Conservation (phyloP, 345 rosid genomes). For the Boechera retrofracta region DNA sequence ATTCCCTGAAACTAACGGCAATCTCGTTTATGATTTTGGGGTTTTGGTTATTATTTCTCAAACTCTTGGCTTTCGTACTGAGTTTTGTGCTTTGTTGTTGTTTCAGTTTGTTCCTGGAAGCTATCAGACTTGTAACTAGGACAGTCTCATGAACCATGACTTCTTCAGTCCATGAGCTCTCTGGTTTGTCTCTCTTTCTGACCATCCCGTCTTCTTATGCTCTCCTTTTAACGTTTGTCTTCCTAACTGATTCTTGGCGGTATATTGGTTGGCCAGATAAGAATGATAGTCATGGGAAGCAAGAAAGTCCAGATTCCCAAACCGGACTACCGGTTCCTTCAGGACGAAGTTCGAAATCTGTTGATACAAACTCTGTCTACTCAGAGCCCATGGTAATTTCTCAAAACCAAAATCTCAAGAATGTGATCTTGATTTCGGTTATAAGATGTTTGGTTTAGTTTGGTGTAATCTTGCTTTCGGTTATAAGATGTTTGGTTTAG, state of each 20-base stretch:
- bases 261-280: slow-evolving; percentile 51
- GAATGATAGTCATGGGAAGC: slow-evolving; percentile 70
- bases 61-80: slow-evolving; percentile 1
- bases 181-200: slow-evolving; percentile 38
- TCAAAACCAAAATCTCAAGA: neutral
- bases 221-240: neutral
- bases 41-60: neutral
- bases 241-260: neutral
- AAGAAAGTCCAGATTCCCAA: slow-evolving; percentile 58
- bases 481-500: slow-evolving; percentile 6
- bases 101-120: slow-evolving; percentile 21
- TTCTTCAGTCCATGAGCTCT: slow-evolving; percentile 48
- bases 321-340: slow-evolving; percentile 55
- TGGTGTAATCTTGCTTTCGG: neutral
- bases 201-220: neutral
- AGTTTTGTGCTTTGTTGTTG: slow-evolving; percentile 31
- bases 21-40: slow-evolving; percentile 15
- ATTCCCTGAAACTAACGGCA: neutral
- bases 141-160: slow-evolving; percentile 44
- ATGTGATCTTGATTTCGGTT: neutral
- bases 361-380: slow-evolving; percentile 57
- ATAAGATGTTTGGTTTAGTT: neutral
- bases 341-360: slow-evolving; percentile 54
- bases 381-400: slow-evolving; percentile 67
- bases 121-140: slow-evolving; percentile 1